Evolutionary conservation across 2,329 filamentous ascomycete genomes (phyloP), one percentile per base, ranked within the genome.

Genomic region (Nothomitra cinnamomea): DNA sequence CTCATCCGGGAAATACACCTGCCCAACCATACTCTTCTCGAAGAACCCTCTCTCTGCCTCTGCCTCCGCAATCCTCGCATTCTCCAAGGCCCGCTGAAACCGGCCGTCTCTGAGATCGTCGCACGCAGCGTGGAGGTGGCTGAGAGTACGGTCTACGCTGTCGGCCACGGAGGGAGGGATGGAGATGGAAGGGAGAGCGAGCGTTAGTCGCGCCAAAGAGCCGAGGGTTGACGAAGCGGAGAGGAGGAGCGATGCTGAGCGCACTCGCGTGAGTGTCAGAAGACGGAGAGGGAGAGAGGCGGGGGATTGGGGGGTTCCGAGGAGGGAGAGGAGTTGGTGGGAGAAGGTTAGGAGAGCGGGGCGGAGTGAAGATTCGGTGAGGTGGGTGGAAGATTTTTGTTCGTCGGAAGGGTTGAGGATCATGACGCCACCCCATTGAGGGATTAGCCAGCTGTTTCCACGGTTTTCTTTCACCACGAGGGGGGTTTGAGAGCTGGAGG

Each of bases 1-100:
- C 70, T 98, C 92, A 63, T 98, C 92, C 0, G 92, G 92, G 66
- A 98, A 98, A 67, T 96, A 98, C 1, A 96, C 82, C 69, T 96
- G 92, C 0, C 89, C 92, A 12, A 98, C 92, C 92, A 98, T 98
- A 63, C 86, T 94, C 69, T 94, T 94, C 68, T 98, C 92, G 60
- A 98, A 98, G 68, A 98, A 98, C 0, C 90, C 90, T 56, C 84
- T 81, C 66, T 98, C 92, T 0, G 88, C 90, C 64, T 94, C 87
- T 2, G 79, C 77, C 67, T 95, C 89, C 4, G 92, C 92, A 48
- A 87, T 79, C 8, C 86, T 79, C 0, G 90, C 90, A 64, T 90
- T 82, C 57, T 82, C 77, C 40, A 98, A 70, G 0, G 88, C 89
- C 5, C 68, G 67, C 19, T 36, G 38, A 24, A 45, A 36, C 15